These are phyloP conservation scores for Berkeleyomyces rouxiae DNA, from an alignment of 2,329 filamentous ascomycete genomes.

Conservation along the genomic window DNA sequence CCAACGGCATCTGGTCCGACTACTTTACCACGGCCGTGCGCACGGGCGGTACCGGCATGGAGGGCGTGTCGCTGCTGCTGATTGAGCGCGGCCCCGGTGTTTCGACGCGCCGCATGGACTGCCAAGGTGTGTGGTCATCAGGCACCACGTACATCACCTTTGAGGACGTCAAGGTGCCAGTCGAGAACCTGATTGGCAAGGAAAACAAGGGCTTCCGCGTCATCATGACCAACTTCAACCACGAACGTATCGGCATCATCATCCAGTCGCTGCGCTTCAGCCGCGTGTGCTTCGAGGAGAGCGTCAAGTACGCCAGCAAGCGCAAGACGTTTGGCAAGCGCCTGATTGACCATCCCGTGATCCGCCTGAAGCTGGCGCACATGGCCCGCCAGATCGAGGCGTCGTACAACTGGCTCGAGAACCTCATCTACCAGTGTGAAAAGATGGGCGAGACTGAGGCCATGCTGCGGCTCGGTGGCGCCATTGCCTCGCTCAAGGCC, in stretches of 20 bases:
- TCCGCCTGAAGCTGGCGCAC: conserved; percentile 91
- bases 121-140: conserved; percentile 89
- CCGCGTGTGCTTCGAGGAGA: conserved; percentile 93
- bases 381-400: conserved; percentile 98
- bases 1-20: conserved; percentile 90
- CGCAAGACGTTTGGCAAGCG: conserved; percentile 91
- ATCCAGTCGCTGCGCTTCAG: conserved; percentile 94
- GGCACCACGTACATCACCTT: conserved; percentile 97
- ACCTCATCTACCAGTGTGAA: conserved; percentile 80
- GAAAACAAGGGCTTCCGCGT: conserved; percentile 97
- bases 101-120: conserved; percentile 89
- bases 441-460: conserved; percentile 89
- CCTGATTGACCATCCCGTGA: conserved; percentile 91
- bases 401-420: conserved; percentile 93
- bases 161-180: conserved; percentile 96
- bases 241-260: conserved; percentile 96
- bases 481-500: conserved; percentile 86
- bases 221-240: conserved; percentile 99
- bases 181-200: conserved; percentile 97
- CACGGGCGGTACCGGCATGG: conserved; percentile 79
- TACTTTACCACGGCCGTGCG: conserved; percentile 97
- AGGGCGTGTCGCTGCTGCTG: conserved; percentile 75
- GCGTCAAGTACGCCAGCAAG: conserved; percentile 93
- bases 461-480: conserved; percentile 87
- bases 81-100: conserved; percentile 86